phyloP scores from a whole-genome alignment of 2,329 filamentous ascomycete species.

The Bipolaris sorokiniana region DNA sequence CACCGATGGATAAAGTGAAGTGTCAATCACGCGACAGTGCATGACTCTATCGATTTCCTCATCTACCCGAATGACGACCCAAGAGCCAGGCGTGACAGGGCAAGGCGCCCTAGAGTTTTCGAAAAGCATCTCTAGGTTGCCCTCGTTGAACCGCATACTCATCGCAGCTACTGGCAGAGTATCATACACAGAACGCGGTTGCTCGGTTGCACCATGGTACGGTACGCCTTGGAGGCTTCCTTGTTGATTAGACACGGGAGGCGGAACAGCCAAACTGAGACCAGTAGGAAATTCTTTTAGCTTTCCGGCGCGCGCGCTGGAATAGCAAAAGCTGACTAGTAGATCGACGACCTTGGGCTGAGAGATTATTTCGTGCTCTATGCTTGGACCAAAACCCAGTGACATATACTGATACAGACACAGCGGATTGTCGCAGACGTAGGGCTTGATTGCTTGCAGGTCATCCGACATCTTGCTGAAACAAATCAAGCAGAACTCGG shows the following conservation, averaged over 20 bases:
- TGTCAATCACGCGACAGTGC: conserved; percentile 60
- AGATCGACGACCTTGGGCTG: conserved; percentile 86
- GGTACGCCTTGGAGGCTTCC: conserved; percentile 15
- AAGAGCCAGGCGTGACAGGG: conserved; percentile 57
- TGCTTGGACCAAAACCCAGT: conserved; percentile 81
- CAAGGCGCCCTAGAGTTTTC: conserved; percentile 30
- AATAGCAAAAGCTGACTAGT: conserved; percentile 80
- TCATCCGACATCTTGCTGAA: conserved; percentile 69
- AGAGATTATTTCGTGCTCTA: conserved; percentile 81
- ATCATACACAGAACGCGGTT: background rate
- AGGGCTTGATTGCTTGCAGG: conserved; percentile 74
- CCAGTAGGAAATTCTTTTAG: conserved; percentile 64
- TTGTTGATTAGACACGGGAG: conserved; percentile 24
- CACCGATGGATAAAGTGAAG: conserved; percentile 54
- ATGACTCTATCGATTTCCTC: conserved; percentile 29
- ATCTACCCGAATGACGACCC: conserved; percentile 54
- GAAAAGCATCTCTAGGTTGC: conserved; percentile 53
- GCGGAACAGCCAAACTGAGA: conserved; percentile 61
- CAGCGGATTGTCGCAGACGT: conserved; percentile 74
- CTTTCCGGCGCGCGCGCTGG: conserved; percentile 54
- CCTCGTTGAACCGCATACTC: conserved; percentile 43
- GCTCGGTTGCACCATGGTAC: background rate
- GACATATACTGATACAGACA: conserved; percentile 89
- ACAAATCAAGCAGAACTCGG: conserved; percentile 86
- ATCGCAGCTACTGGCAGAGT: background rate